Evolutionary conservation across 495 filamentous ascomycete genomes (phyloP), one percentile per base, ranked within the genome.

Genomic region (Penicillium ochrochloron): DNA sequence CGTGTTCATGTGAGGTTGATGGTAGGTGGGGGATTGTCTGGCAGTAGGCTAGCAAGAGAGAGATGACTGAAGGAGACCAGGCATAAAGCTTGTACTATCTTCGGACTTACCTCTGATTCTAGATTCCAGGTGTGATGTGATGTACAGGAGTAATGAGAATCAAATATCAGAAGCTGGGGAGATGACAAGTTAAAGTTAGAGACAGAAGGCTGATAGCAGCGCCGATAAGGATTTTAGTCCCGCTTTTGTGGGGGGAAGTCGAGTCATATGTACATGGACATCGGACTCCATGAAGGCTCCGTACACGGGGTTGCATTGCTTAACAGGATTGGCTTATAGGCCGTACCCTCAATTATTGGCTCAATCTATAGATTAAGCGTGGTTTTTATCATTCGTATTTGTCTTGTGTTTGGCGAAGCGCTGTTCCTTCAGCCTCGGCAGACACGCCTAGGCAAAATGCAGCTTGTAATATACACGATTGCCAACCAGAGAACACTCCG

Each of bases 201-300:
- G 29, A 27, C 19, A 48, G 57, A n/a, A 8, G 5, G 35, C 48
- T 57, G 65, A 68, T 66, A 62, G 39, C 44, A 54, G 64, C 12
- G 5, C 41, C 55, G 66, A 68, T 68, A 68, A 68, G 66, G 25
- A 66, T 62, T 60, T 59, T 53, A 19, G 34, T 17, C 33, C 65
- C 44, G 54, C 58, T 48, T 48, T 48, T 48, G 19, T 23, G 9
- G 51, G 41, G 29, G 29, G 31, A 53, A 19, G 31, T n/a, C 17
- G 42, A 10, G 39, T 23, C 19, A 27, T 25, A 19, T 29, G 25
- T 27, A 27, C 25, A 27, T 2, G 25, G 25, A 63, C 8, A 3
- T 50, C 23, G 23, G 23, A 44, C 7, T 19, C n/a, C 21, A 48
- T 8, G 15, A 48, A 12, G 10, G 5, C 9, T 42, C 4, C 17